A percentile compares a stretch with the other conserved stretches of the same genome.
Conservation (phyloP, 2,329 filamentous ascomycete species). For the Paradendryphiella salina region DNA sequence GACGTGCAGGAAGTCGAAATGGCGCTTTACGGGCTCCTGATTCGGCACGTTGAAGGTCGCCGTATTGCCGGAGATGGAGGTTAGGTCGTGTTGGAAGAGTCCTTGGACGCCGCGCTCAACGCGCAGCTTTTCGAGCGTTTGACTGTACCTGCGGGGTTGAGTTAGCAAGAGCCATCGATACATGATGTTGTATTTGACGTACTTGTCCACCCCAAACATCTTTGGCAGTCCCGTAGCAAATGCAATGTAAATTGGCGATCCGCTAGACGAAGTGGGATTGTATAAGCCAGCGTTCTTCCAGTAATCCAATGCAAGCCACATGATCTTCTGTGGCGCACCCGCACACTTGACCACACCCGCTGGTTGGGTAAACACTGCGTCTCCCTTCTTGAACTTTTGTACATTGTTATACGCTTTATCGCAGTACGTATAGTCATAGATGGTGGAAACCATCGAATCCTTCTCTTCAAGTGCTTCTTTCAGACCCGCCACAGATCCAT, state of each 20-base stretch:
- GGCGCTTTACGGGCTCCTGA: constrained; percentile 33
- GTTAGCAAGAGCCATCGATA: background rate
- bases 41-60: constrained; percentile 40
- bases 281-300: constrained; percentile 46
- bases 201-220: constrained; percentile 50
- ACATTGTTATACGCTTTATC: constrained; percentile 45
- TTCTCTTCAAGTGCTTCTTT: constrained; percentile 44
- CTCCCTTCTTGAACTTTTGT: constrained; percentile 39
- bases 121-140: constrained; percentile 42
- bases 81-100: constrained; percentile 47
- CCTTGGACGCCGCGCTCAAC: constrained; percentile 44
- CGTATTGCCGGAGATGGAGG: constrained; percentile 45
- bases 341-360: constrained; percentile 48
- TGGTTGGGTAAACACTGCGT: constrained; percentile 47
- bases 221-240: constrained; percentile 47
- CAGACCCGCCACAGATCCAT: constrained; percentile 37
- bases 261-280: constrained; percentile 26
- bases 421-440: constrained; percentile 47
- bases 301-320: constrained; percentile 49
- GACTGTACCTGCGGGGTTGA: constrained; percentile 38
- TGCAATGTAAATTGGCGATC: constrained; percentile 42
- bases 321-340: constrained; percentile 48
- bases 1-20: constrained; percentile 47
- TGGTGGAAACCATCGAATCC: constrained; percentile 42
- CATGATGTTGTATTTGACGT: constrained; percentile 16